These are phyloP conservation scores for Hemerocallis citrina DNA, from an alignment of 106 monocot genomes.

Conservation along the genomic window DNA sequence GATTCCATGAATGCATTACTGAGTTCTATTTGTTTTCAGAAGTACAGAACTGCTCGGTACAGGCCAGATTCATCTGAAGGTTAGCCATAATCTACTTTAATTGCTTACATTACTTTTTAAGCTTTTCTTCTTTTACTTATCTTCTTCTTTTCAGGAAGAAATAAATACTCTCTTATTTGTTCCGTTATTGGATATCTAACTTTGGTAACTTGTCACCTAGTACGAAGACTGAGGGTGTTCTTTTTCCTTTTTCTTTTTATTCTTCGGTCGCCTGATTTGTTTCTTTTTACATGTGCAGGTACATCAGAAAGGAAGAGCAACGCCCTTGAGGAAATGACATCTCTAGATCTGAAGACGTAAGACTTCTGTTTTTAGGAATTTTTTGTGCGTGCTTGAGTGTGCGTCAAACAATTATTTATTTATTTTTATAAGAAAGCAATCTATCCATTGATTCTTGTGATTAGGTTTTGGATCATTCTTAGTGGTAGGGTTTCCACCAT, in stretches of 20 bases:
- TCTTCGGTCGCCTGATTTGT: too few relatives aligned
- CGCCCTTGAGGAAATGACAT: slow-evolving; percentile 33
- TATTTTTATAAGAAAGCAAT: too few relatives aligned
- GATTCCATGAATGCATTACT: not conserved
- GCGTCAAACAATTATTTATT: too few relatives aligned
- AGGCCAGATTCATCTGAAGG: slow-evolving; percentile 53
- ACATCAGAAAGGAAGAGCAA: slow-evolving; percentile 38
- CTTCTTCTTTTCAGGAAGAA: not conserved
- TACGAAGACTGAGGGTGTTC: not conserved
- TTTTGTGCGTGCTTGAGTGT: too few relatives aligned
- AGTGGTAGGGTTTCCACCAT: too few relatives aligned
- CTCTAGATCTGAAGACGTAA: slow-evolving; percentile 55
- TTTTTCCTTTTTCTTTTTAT: too few relatives aligned
- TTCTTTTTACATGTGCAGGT: slow-evolving; percentile 27
- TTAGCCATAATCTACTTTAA: slow-evolving; percentile 5
- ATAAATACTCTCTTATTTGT: not conserved
- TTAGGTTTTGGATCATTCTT: too few relatives aligned
- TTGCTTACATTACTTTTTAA: not conserved
- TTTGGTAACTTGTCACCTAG: not conserved
- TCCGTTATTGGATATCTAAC: not conserved
- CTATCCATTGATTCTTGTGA: too few relatives aligned
- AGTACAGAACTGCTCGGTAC: slow-evolving; percentile 59
- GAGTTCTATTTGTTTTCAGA: slow-evolving; percentile 32
- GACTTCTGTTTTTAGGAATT: slow-evolving; percentile 7
- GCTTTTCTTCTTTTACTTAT: not conserved